Evolutionary conservation across 768 basidiomycete species (phyloP).

Genomic region (Tylopilus rubrobrunneus): DNA sequence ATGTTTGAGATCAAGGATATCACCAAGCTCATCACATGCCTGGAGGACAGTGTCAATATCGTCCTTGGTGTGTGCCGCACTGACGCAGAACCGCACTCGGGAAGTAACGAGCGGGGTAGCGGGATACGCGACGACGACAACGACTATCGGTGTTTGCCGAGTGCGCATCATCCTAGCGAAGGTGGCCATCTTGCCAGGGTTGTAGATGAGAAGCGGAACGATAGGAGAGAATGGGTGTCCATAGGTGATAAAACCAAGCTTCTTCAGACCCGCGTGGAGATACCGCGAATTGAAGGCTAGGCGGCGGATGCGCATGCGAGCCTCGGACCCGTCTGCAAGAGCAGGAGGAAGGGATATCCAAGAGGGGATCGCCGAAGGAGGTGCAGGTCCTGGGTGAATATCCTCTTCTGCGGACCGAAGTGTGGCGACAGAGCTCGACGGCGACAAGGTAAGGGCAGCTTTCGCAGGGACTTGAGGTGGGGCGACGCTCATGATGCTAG

Average conservation of each 20-base stretch:
- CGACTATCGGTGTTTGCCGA: conserved; percentile 74
- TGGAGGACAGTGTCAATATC: conserved; percentile 84
- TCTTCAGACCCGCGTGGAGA: conserved; percentile 78
- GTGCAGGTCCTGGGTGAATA: conserved; percentile 65
- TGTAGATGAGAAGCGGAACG: conserved; percentile 87
- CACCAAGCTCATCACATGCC: conserved; percentile 91
- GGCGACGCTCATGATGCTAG: conserved; percentile 89
- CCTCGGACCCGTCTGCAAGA: conserved; percentile 82
- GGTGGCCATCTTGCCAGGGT: conserved; percentile 89
- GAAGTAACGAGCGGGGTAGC: conserved; percentile 87
- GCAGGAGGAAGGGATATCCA: conserved; percentile 76
- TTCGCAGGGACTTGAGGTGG: conserved; percentile 33
- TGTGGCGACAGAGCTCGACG: conserved; percentile 28
- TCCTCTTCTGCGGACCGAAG: conserved; percentile 39
- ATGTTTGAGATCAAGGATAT: conserved; percentile 86
- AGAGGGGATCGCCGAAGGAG: conserved; percentile 57
- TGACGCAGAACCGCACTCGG: conserved; percentile 91
- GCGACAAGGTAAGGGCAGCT: conserved; percentile 22
- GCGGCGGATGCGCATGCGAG: conserved; percentile 73
- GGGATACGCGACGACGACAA: conserved; percentile 88
- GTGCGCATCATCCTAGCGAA: conserved; percentile 86
- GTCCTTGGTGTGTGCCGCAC: conserved; percentile 94
- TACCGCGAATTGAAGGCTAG: conserved; percentile 96
- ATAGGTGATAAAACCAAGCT: conserved; percentile 96
- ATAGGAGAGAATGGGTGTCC: conserved; percentile 90